Base-by-base conservation (phyloP, 2,329 filamentous ascomycete species). In the Fusarium algeriense region DNA sequence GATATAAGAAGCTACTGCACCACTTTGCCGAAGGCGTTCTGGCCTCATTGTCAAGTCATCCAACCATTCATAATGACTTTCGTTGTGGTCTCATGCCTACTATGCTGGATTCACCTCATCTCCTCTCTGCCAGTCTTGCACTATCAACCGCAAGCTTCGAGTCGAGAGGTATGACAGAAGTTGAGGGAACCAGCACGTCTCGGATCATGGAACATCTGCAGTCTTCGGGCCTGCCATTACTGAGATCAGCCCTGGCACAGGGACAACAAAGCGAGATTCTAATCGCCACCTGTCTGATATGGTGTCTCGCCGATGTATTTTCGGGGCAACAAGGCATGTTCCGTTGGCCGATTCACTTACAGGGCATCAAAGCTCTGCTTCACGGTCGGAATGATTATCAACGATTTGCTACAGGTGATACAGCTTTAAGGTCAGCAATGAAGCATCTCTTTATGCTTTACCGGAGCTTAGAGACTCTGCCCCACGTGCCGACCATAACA, bases 231-330 rank as follows among this genome's bases (percentile, higher is more conserved):
- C 11, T 78, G 0, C 62, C 76, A 3, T 41, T 78, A 12, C n/a
- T 78, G 6, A 55, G 76, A 45, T 57, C 63, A 4, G 75, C 76
- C 0, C 14, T 78, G 4, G 69, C 62, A 13, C 57, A 64, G 11
- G 69, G 73, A 2, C 67, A 75, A 15, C 69, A 68, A n/a, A 68
- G 69, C n/a, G 76, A 77, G 9, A 64, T 71, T 5, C 11, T 78
- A 1, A 59, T 78, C 7, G 75, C 74, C 2, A 78, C 77, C 0
- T 78, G 76, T 28, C 71, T 78, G 6, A 76, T 78, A 8, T 78
- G 76, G 77, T 78, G 77, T 20, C 55, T 78, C 2, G 72, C 76
- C 2, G 77, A 78, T 20, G 76, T 78, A 0, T 78, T 78, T 12
- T 68, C 75, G 0, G 75, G 69, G 0, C 60, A 68, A 3, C 75